Conservation (phyloP, 1,284 basidiomycete species). For the Naganishia sp. region DNA sequence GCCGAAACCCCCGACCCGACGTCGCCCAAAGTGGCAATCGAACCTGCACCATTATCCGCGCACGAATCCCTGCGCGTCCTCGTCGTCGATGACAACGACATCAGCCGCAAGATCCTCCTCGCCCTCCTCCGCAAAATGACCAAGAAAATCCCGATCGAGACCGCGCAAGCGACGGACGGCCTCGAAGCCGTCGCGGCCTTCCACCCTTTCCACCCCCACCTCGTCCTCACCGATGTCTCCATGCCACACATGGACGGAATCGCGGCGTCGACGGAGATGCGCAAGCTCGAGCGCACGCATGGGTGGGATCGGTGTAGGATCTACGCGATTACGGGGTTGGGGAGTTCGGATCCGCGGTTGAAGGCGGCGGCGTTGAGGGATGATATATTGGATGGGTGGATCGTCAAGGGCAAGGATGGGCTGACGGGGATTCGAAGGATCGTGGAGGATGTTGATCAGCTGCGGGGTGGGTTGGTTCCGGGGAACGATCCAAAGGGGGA, state of each 20-base stretch:
- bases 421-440: conserved; percentile 36
- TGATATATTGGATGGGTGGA: conserved; percentile 40
- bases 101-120: conserved; percentile 37
- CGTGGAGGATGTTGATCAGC: conserved; percentile 22
- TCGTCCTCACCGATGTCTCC: conserved; percentile 42
- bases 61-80: conserved; percentile 34
- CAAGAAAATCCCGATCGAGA: conserved; percentile 28
- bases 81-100: conserved; percentile 40
- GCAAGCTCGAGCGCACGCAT: conserved; percentile 32
- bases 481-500: too few species aligned
- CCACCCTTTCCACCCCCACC: conserved; percentile 35
- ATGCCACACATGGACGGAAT: conserved; percentile 43
- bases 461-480: too few species aligned
- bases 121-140: conserved; percentile 27
- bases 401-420: conserved; percentile 42
- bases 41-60: background rate
- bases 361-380: conserved; percentile 36
- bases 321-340: conserved; percentile 43
- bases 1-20: background rate
- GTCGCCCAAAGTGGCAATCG: background rate
- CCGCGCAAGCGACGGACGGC: conserved; percentile 37
- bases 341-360: conserved; percentile 40
- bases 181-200: conserved; percentile 37
- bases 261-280: conserved; percentile 38
- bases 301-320: conserved; percentile 28